Base-by-base conservation (phyloP, 441 rosid genomes). In the Euphorbia schlechtendalii region DNA sequence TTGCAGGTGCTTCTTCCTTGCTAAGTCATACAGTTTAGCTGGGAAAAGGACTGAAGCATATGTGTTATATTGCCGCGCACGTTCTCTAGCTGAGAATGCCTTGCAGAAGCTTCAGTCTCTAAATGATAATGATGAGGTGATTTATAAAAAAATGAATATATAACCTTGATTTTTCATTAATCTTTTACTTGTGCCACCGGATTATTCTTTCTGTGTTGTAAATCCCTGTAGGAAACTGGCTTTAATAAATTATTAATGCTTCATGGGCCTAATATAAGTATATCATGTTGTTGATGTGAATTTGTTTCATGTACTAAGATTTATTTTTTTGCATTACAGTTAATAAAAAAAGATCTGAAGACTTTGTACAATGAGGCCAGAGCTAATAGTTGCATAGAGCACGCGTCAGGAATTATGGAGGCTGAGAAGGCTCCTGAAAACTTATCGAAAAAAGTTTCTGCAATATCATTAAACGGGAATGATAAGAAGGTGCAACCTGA, bases 11-110 rank as follows among this genome's bases (percentile, higher is more conserved):
- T 94, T 92, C 78, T 92, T 86, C 80, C 77, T 95, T 76, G 98
- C 95, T 51, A 84, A 74, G 70, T 92, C 98, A 14, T 85, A 85
- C 75, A 85, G 98, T 75, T 73, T 86, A 75, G 98, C 96, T 73
- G 96, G 95, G 43, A 95, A 95, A 73, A 86, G 90, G 79, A 69
- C 83, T 52, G 99, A 95, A 78, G 97, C 99, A 59, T 92, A 86
- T 53, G 81, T 84, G 51, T 76, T 95, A 66, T 89, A 81, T 69
- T 73, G 82, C 65, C 97, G 67, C 70, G 90, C 97, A 73, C 83
- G 85, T 64, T 86, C 92, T 64, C 81, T 89, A 63, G 83, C 92
- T 61, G 87, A 87, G 71, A 71, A 94, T 66, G 95, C 96, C 67
- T 68, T 89, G 12, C 54, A 71, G 72, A 86, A 81, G 73, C 79